Percentiles rank a stretch among this genome's conserved stretches.
phyloP scores from a whole-genome alignment of 2,329 filamentous ascomycete genomes.

The Aulographum hederae region DNA sequence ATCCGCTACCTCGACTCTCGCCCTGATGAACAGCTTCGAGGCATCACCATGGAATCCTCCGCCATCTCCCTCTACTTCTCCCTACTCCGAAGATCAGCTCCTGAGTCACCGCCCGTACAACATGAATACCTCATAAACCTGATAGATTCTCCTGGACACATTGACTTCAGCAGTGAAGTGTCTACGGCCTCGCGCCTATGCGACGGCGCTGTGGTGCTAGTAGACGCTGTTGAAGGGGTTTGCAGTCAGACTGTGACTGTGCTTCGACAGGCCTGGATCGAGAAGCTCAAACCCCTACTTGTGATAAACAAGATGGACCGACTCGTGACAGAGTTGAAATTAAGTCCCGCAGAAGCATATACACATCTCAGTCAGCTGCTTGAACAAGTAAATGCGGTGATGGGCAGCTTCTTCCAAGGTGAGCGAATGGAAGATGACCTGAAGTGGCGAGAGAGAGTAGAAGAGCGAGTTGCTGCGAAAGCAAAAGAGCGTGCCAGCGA shows the following conservation, averaged over 20 bases:
- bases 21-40: constrained; percentile 85
- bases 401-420: constrained; percentile 94
- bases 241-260: constrained; percentile 98
- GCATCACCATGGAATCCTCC: constrained; percentile 99
- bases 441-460: constrained; percentile 85
- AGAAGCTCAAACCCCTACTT: constrained; percentile 83
- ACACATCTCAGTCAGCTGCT: constrained; percentile 74
- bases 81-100: constrained; percentile 51
- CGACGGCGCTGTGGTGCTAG: constrained; percentile 83
- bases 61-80: constrained; percentile 95
- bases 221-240: constrained; percentile 93
- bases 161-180: constrained; percentile 96
- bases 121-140: constrained; percentile 93
- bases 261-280: constrained; percentile 81
- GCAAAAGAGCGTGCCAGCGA: constrained; percentile 31
- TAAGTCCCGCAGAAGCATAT: constrained; percentile 81
- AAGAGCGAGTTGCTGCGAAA: constrained; percentile 60
- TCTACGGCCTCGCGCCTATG: constrained; percentile 88
- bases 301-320: constrained; percentile 99
- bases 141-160: constrained; percentile 95
- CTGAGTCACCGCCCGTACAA: constrained; percentile 48
- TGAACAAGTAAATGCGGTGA: constrained; percentile 91
- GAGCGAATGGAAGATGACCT: constrained; percentile 98
- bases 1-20: constrained; percentile 94
- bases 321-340: constrained; percentile 80